These are phyloP conservation scores for Cylindricascospora bacillispora DNA, from an alignment of 1,139 yeast genomes.

Conservation along the genomic window DNA sequence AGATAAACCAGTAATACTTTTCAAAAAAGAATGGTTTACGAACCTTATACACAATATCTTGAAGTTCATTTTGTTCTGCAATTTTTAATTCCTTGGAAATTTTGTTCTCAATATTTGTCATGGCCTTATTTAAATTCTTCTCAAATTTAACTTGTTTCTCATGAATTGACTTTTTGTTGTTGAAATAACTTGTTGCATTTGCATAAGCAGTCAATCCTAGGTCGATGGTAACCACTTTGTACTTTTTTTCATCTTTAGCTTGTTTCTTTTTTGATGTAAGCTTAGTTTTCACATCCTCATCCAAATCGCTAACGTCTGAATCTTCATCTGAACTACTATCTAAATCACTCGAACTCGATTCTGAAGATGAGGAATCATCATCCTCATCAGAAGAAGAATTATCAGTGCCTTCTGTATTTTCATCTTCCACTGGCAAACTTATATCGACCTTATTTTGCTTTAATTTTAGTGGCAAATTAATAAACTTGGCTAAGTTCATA, in stretches of 20 bases:
- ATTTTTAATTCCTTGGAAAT: slow-evolving; percentile 55
- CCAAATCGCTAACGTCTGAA: slow-evolving; percentile 7
- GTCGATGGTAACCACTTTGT: slow-evolving; percentile 44
- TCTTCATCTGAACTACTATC: slow-evolving; percentile 6
- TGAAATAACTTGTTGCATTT: slow-evolving; percentile 79
- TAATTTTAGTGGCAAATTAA: slow-evolving; percentile 60
- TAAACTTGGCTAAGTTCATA: slow-evolving; percentile 47
- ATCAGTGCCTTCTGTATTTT: slow-evolving; percentile 9
- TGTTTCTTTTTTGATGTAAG: slow-evolving; percentile 8
- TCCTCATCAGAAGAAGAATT: slow-evolving; percentile 4
- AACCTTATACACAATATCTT: slow-evolving; percentile 48
- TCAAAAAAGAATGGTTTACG: slow-evolving; percentile 85
- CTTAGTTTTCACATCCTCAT: slow-evolving; percentile 5
- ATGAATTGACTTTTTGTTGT: slow-evolving; percentile 61
- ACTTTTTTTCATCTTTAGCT: slow-evolving; percentile 9
- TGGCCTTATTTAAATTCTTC: slow-evolving; percentile 63
- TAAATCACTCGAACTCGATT: slow-evolving; percentile 7
- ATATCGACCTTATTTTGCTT: slow-evolving; percentile 56
- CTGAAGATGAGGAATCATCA: slow-evolving; percentile 4
- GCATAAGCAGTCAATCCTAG: slow-evolving; percentile 70
- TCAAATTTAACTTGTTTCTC: slow-evolving; percentile 74
- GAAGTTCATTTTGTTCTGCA: slow-evolving; percentile 51
- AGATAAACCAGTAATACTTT: slow-evolving; percentile 83
- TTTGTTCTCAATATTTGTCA: slow-evolving; percentile 73
- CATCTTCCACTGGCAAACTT: slow-evolving; percentile 24